These are phyloP conservation scores for Lunasporangiospora selenospora DNA, from an alignment of 192 early-diverging fungal genomes.

Conservation along the genomic window DNA sequence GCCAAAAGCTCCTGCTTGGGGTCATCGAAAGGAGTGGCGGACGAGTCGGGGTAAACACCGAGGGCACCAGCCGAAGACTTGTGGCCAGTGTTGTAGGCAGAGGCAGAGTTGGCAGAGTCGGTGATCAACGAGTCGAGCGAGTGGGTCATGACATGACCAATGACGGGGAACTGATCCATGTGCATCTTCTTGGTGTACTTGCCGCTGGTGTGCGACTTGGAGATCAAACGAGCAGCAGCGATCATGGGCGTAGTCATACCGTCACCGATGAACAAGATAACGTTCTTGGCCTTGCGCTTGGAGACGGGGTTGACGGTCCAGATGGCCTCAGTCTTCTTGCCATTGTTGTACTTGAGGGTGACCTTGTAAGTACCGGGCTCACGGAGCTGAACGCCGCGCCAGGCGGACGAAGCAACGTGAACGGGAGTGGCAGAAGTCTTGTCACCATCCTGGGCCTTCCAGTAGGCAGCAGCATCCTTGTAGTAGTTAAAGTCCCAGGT, in stretches of 20 bases:
- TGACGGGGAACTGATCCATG: conserved; percentile 57
- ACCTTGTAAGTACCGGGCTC: conserved; percentile 58
- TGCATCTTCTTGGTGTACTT: conserved; percentile 56
- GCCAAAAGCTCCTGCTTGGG: conserved; percentile 67
- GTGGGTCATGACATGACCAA: conserved; percentile 65
- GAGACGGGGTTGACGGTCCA: conserved; percentile 53
- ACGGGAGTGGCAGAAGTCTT: conserved; percentile 45
- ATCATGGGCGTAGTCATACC: conserved; percentile 68
- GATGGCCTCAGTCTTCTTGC: conserved; percentile 53
- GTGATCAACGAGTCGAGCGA: conserved; percentile 68
- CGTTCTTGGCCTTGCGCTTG: conserved; percentile 67
- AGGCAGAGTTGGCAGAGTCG: conserved; percentile 76
- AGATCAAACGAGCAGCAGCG: conserved; percentile 66
- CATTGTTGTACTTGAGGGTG: conserved; percentile 52
- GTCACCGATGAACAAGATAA: conserved; percentile 69
- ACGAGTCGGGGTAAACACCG: conserved; percentile 69
- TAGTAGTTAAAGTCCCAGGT: conserved; percentile 60
- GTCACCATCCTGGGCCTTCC: conserved; percentile 37
- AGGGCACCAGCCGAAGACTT: conserved; percentile 64
- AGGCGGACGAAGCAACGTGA: conserved; percentile 54
- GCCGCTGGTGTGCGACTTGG: conserved; percentile 60
- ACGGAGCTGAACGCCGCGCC: conserved; percentile 51
- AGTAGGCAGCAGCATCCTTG: conserved; percentile 51
- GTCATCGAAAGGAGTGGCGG: conserved; percentile 61
- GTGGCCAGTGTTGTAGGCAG: conserved; percentile 67